Conservation (phyloP, 768 basidiomycete genomes). For the Antrodiella citrinella region DNA sequence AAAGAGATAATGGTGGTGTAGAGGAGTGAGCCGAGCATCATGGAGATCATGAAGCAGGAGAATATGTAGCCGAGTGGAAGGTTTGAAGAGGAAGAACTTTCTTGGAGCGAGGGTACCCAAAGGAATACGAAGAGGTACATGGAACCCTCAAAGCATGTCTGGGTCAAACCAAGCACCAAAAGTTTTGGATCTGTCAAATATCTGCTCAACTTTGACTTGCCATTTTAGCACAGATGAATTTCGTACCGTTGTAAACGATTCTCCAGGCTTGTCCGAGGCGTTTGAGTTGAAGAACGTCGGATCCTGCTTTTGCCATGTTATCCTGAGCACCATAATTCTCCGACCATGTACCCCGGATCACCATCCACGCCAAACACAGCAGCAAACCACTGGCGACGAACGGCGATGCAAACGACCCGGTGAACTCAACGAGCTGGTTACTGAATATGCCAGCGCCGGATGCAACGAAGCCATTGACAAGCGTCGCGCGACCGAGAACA, state of each 20-base stretch:
- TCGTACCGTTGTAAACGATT: slow-evolving; percentile 44
- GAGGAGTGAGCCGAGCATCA: slow-evolving; percentile 72
- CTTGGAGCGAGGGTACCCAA: slow-evolving; percentile 74
- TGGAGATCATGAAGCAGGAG: slow-evolving; percentile 72
- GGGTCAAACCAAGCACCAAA: slow-evolving; percentile 58
- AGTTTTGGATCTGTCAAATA: slow-evolving; percentile 44
- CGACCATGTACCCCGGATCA: slow-evolving; percentile 51
- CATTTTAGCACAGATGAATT: neutral
- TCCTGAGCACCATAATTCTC: slow-evolving; percentile 60
- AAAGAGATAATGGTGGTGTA: slow-evolving; percentile 42
- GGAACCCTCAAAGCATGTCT: slow-evolving; percentile 78
- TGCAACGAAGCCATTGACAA: slow-evolving; percentile 69
- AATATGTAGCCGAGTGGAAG: slow-evolving; percentile 77
- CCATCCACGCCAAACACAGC: slow-evolving; percentile 44
- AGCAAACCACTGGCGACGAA: slow-evolving; percentile 57
- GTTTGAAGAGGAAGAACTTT: slow-evolving; percentile 33
- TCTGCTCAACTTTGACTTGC: too few species aligned
- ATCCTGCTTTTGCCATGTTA: slow-evolving; percentile 5
- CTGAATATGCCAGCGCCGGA: slow-evolving; percentile 57
- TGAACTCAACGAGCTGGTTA: slow-evolving; percentile 52
- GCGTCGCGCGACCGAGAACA: slow-evolving; percentile 67
- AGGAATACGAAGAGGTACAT: slow-evolving; percentile 84
- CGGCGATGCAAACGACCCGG: slow-evolving; percentile 48
- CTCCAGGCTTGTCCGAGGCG: slow-evolving; percentile 48
- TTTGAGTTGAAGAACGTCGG: slow-evolving; percentile 37